Evolutionary conservation across 495 filamentous ascomycete genomes (phyloP), one percentile per base, ranked within the genome.

Genomic region (Achaetomiella virescens): DNA sequence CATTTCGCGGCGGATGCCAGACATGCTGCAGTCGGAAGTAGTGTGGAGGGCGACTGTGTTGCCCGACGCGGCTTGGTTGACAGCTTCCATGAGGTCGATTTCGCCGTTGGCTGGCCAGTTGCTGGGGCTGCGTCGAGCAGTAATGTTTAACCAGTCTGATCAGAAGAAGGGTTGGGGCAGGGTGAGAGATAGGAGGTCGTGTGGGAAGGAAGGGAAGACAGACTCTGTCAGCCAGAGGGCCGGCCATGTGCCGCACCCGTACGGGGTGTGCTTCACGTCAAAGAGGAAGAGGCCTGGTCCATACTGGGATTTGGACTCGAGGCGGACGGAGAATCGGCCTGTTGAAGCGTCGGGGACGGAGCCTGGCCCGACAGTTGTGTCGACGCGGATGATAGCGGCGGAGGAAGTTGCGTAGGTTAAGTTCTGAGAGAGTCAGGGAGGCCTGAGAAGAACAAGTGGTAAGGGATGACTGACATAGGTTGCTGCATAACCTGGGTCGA

Each of bases 31-130:
- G 44, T 74, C 76, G 10, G 74, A 61, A 44, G 72, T 75, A 35
- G 85, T 88, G 74, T 89, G 85, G 5, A 88, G 75, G 38, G 84
- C 79, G 76, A 88, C 82, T 35, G 78, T 72, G 67, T 87, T 85
- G 27, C 70, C 68, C 33, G 70, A 61, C 14, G 72, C 65, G 18
- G 62, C 67, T 24, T 69, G 62, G 72, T 87, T 86, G 48, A 84
- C 83, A 37, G 84, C 81, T 67, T 90, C 86, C 70, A 91, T 84
- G 44, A 90, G 77, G 54, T 89, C 86, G 61, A 88, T 84, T 64
- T 89, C 85, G 53, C 86, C 86, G 59, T 81, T 74, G n/a, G 66
- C 66, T 22, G 86, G 86, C 86, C 86, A 89, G 72, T 81, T 73
- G 33, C 66, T 56, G 51, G 80, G 81, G 35, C 55, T 61, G 40